Evolutionary conservation across 352 stramenopile genomes (phyloP).

Genomic region (Pythium pyrilobum): DNA sequence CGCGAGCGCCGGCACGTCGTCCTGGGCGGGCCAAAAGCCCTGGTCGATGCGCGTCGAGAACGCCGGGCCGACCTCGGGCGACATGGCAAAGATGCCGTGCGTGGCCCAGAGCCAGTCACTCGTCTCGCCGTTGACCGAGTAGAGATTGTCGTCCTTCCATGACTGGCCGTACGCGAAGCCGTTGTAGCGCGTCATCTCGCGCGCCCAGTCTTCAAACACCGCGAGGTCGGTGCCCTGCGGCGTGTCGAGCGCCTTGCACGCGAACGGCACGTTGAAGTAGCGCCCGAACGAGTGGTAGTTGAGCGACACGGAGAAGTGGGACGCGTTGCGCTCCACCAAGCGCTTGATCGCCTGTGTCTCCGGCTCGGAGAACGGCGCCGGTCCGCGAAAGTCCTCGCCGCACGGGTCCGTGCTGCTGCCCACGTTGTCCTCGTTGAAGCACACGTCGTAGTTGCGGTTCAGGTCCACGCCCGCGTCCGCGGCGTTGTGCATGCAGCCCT

Average conservation of each 20-base stretch:
- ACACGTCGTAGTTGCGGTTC: constrained; percentile 85
- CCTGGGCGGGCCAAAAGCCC: constrained; percentile 66
- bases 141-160: constrained; percentile 81
- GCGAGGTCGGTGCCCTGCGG: constrained; percentile 26
- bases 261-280: constrained; percentile 82
- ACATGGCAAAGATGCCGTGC: constrained; percentile 83
- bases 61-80: constrained; percentile 66
- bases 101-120: constrained; percentile 84
- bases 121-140: constrained; percentile 83
- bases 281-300: constrained; percentile 86
- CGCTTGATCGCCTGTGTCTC: constrained; percentile 70
- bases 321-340: constrained; percentile 45
- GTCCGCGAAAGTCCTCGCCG: constrained; percentile 69
- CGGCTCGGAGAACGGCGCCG: constrained; percentile 69
- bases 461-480: constrained; percentile 63
- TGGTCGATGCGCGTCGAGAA: constrained; percentile 32
- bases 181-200: constrained; percentile 73
- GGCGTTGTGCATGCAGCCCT: constrained; percentile 4
- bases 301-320: constrained; percentile 55
- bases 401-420: constrained; percentile 66
- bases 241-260: constrained; percentile 56
- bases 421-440: constrained; percentile 52
- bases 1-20: constrained; percentile 50
- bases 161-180: constrained; percentile 70
- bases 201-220: constrained; percentile 46